Percentiles rank a stretch among this genome's conserved stretches.
These are phyloP conservation scores for Boletellus ananiceps DNA, from an alignment of 768 basidiomycete species.

Conservation along the genomic window DNA sequence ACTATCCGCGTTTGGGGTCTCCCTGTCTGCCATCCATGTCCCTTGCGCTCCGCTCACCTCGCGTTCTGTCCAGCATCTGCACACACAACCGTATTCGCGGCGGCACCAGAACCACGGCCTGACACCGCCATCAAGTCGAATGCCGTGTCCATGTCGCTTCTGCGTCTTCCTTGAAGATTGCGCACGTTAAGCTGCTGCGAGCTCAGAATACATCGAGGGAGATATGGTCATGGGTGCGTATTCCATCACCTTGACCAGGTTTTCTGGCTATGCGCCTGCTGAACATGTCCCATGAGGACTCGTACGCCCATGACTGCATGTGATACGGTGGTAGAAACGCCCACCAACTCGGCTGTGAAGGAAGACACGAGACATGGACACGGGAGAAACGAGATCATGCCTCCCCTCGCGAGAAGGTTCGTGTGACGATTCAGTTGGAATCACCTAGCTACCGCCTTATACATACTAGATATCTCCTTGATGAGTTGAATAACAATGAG, in stretches of 20 bases:
- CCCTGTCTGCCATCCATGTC: too few species aligned
- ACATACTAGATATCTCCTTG: background rate
- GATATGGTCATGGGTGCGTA: background rate
- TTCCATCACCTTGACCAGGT: too few species aligned
- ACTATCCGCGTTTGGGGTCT: too few species aligned
- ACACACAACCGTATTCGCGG: too few species aligned
- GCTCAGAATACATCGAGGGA: background rate
- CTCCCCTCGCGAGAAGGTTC: background rate
- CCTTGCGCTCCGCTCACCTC: too few species aligned
- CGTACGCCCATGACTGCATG: background rate
- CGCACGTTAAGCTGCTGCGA: background rate
- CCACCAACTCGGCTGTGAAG: too few species aligned
- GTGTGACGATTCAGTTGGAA: background rate
- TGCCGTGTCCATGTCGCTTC: background rate
- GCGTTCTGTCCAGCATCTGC: too few species aligned
- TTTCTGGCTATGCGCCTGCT: background rate
- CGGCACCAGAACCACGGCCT: too few species aligned
- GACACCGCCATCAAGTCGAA: background rate
- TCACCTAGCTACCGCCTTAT: background rate
- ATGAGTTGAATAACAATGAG: background rate
- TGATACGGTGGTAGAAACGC: background rate
- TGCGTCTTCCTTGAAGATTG: background rate
- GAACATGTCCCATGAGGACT: background rate
- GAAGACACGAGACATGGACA: background rate
- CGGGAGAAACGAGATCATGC: background rate